Conservation (phyloP, 2,329 filamentous ascomycete species). For the Phoma herbarum region DNA sequence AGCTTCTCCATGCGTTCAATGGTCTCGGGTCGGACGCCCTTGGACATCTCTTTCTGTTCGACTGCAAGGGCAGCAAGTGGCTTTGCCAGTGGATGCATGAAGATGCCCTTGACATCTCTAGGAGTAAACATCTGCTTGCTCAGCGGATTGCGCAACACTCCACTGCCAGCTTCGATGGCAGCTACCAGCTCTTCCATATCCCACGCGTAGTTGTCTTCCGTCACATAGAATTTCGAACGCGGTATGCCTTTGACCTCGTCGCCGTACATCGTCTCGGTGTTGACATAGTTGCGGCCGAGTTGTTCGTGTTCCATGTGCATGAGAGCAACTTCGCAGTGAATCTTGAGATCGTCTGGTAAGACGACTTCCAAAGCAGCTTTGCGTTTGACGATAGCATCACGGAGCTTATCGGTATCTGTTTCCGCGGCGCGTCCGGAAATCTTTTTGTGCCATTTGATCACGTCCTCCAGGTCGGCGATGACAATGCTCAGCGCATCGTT, state of each 20-base stretch:
- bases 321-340: constrained; percentile 41
- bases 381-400: constrained; percentile 42
- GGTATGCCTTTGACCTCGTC: constrained; percentile 46
- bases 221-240: constrained; percentile 48
- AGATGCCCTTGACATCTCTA: constrained; percentile 44
- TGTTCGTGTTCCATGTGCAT: constrained; percentile 51
- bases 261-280: constrained; percentile 48
- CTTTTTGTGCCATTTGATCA: constrained; percentile 33
- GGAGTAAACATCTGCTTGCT: constrained; percentile 49
- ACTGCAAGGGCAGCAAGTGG: constrained; percentile 41
- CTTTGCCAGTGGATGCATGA: constrained; percentile 38
- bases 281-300: constrained; percentile 46
- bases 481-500: constrained; percentile 33
- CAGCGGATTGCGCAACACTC: constrained; percentile 46
- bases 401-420: constrained; percentile 31
- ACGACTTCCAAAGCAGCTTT: constrained; percentile 32
- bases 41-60: constrained; percentile 44
- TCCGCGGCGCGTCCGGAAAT: constrained; percentile 24
- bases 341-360: constrained; percentile 38
- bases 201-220: constrained; percentile 54
- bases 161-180: constrained; percentile 43
- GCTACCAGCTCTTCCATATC: constrained; percentile 48
- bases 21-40: constrained; percentile 43
- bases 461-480: constrained; percentile 39
- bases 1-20: constrained; percentile 44